Evolutionary conservation across 2,329 filamentous ascomycete species (phyloP).

Genomic region (Xylariaceae sp.): DNA sequence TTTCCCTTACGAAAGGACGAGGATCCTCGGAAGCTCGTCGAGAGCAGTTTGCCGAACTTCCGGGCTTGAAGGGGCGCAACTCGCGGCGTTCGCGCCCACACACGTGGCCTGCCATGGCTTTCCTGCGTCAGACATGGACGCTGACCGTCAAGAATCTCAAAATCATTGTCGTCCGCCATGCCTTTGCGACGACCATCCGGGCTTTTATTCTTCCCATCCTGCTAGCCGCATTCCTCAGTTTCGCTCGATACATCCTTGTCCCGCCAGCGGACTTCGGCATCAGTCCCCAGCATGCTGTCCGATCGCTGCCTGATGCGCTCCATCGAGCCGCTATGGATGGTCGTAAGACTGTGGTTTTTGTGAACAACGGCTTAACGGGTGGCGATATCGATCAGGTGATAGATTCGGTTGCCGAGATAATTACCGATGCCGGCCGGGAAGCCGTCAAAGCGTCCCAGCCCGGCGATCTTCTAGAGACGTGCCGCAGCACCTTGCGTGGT

Average conservation of each 20-base stretch:
- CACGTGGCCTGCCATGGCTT: slow-evolving; percentile 39
- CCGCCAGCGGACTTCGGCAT: slow-evolving; percentile 73
- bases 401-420: slow-evolving; percentile 52
- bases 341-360: slow-evolving; percentile 67
- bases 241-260: slow-evolving; percentile 77
- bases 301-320: slow-evolving; percentile 61
- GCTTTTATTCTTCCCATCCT: slow-evolving; percentile 56
- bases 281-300: slow-evolving; percentile 54
- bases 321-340: slow-evolving; percentile 47
- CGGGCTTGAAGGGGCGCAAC: not conserved
- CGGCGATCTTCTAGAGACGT: slow-evolving; percentile 55
- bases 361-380: slow-evolving; percentile 65
- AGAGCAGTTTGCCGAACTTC: not conserved
- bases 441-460: slow-evolving; percentile 51
- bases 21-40: slow-evolving; percentile 14
- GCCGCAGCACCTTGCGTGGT: slow-evolving; percentile 59
- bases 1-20: slow-evolving; percentile 5
- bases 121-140: slow-evolving; percentile 55
- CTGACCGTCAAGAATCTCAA: slow-evolving; percentile 58
- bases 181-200: slow-evolving; percentile 47
- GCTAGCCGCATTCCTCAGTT: slow-evolving; percentile 57
- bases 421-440: slow-evolving; percentile 50
- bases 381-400: slow-evolving; percentile 72
- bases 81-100: not conserved
- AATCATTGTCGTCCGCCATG: slow-evolving; percentile 52